Conservation (phyloP, 768 basidiomycete species). For the Amanita subjunquillea region DNA sequence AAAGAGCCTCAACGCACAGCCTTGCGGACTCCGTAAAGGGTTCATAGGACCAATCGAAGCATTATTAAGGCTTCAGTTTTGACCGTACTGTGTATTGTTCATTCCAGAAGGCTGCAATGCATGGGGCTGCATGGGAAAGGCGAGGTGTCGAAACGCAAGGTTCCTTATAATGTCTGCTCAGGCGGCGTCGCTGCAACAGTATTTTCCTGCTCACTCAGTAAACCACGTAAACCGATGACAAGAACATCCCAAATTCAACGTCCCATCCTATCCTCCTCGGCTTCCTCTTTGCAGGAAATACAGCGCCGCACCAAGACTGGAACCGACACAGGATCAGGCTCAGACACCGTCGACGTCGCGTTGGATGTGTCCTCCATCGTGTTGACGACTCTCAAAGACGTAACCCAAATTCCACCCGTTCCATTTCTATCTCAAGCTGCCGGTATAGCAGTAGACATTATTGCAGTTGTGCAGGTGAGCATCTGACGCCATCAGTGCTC, state of each 20-base stretch:
- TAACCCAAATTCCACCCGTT: not conserved
- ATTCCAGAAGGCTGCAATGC: too few species aligned
- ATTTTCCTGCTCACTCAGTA: not conserved
- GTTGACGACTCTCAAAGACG: conserved; percentile 3
- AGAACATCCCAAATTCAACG: not conserved
- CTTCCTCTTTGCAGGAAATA: not conserved
- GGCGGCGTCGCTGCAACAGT: not conserved
- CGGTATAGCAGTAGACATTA: not conserved
- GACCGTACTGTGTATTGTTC: too few species aligned
- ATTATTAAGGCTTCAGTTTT: too few species aligned
- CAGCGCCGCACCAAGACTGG: not conserved
- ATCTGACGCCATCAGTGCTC: not conserved
- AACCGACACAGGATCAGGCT: not conserved
- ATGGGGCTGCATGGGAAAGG: too few species aligned
- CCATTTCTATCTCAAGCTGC: conserved; percentile 2
- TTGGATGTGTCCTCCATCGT: not conserved
- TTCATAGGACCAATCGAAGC: not conserved
- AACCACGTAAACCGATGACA: not conserved
- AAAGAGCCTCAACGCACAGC: not conserved
- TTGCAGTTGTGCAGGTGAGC: conserved; percentile 1
- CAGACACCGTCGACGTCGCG: not conserved
- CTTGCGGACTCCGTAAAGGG: not conserved
- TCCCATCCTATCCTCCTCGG: not conserved
- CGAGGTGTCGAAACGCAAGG: too few species aligned
- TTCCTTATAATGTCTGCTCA: not conserved